phyloP scores from a whole-genome alignment of 2,329 filamentous ascomycete genomes.

The Claviceps sp. region DNA sequence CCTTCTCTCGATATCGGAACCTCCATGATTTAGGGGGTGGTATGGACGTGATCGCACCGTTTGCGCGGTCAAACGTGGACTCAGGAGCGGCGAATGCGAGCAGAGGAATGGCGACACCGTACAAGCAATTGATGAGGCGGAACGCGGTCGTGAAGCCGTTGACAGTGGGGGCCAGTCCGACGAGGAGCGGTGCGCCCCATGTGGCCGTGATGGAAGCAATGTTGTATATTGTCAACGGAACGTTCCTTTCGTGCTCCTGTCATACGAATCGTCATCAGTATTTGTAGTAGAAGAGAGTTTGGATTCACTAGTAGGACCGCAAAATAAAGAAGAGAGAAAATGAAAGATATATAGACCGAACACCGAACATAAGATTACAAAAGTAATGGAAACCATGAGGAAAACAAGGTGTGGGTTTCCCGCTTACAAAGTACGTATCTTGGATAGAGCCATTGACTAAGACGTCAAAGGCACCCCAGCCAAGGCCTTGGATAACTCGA shows the following conservation, averaged over 20 bases:
- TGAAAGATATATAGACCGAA: too few relatives aligned
- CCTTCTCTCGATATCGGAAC: slow-evolving; percentile 16
- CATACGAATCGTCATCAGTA: not conserved
- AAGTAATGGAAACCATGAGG: not conserved
- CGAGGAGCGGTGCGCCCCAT: slow-evolving; percentile 41
- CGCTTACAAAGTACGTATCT: slow-evolving; percentile 42
- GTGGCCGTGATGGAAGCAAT: slow-evolving; percentile 31
- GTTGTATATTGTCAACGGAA: slow-evolving; percentile 31
- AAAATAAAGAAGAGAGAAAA: too few relatives aligned
- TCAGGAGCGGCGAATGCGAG: slow-evolving; percentile 37
- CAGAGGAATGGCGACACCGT: slow-evolving; percentile 31
- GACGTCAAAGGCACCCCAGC: slow-evolving; percentile 46
- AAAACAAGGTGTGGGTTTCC: not conserved
- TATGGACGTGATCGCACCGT: slow-evolving; percentile 8
- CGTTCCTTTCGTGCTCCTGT: slow-evolving; percentile 37
- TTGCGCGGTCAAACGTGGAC: slow-evolving; percentile 34
- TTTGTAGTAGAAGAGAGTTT: not conserved
- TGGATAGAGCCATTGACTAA: slow-evolving; percentile 38
- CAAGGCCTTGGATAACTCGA: slow-evolving; percentile 40
- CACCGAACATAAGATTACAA: too few relatives aligned
- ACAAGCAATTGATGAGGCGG: slow-evolving; percentile 35
- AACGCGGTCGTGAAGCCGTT: slow-evolving; percentile 35
- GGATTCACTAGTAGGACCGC: too few relatives aligned
- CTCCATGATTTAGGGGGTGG: slow-evolving; percentile 11
- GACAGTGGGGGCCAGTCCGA: slow-evolving; percentile 31